Evolutionary conservation across 352 stramenopile species (phyloP).

Genomic region (Globisporangium spinosum): DNA sequence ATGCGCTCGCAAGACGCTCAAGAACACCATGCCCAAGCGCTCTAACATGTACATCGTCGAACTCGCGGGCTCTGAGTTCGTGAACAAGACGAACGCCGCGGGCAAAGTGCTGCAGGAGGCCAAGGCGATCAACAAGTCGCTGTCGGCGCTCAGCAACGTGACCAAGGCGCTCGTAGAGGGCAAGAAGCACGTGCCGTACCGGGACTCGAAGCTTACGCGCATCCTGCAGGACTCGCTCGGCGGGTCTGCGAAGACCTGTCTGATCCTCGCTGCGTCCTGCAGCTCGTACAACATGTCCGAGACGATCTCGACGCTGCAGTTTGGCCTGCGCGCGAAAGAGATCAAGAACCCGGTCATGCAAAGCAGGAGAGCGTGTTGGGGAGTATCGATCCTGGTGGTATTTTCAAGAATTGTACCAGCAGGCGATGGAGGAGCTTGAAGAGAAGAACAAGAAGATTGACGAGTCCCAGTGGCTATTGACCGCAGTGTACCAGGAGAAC

Average conservation of each 20-base stretch:
- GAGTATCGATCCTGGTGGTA: slow-evolving; percentile 21
- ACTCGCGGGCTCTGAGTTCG: slow-evolving; percentile 78
- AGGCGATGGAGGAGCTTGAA: slow-evolving; percentile 60
- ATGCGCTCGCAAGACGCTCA: slow-evolving; percentile 27
- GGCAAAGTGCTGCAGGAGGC: slow-evolving; percentile 80
- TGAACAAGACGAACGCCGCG: slow-evolving; percentile 80
- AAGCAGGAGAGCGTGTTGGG: slow-evolving; percentile 28
- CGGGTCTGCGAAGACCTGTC: slow-evolving; percentile 91
- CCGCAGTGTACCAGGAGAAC: slow-evolving; percentile 37
- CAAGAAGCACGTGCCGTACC: slow-evolving; percentile 74
- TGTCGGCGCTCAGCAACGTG: slow-evolving; percentile 81
- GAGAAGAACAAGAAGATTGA: slow-evolving; percentile 69
- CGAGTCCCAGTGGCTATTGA: slow-evolving; percentile 48
- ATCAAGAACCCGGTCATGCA: slow-evolving; percentile 74
- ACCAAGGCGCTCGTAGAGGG: slow-evolving; percentile 78
- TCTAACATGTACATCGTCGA: slow-evolving; percentile 85
- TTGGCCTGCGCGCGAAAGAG: slow-evolving; percentile 69
- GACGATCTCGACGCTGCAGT: slow-evolving; percentile 75
- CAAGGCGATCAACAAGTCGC: slow-evolving; percentile 85
- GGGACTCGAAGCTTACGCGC: slow-evolving; percentile 84
- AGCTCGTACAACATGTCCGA: slow-evolving; percentile 79
- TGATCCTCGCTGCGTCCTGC: slow-evolving; percentile 92
- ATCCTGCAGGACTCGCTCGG: slow-evolving; percentile 88
- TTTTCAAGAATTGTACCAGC: slow-evolving; percentile 74
- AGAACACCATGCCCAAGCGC: slow-evolving; percentile 27